Conservation (phyloP, 257 asterid genomes). For the Solanum arcanum region DNA sequence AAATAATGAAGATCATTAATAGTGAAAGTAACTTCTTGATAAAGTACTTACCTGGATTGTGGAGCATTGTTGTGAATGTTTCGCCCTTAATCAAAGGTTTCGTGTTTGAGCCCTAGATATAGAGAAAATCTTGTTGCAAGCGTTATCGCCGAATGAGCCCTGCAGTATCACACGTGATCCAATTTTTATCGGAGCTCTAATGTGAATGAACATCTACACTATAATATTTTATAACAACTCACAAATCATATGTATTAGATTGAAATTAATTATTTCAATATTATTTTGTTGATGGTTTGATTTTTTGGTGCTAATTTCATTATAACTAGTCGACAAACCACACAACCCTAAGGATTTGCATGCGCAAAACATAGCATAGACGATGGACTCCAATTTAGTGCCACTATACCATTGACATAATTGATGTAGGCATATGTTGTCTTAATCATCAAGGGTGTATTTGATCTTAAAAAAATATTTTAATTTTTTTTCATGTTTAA, state of each 20-base stretch:
- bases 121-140: too few relatives aligned
- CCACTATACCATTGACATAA: not conserved
- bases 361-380: not conserved
- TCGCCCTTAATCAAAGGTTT: accelerated
- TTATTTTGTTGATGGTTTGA: not conserved
- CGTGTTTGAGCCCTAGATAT: accelerated
- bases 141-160: accelerated
- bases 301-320: not conserved
- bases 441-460: not conserved
- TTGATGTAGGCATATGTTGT: not conserved
- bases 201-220: not conserved
- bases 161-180: accelerated
- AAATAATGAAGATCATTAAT: too few relatives aligned
- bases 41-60: too few relatives aligned
- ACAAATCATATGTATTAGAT: too few relatives aligned
- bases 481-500: not conserved
- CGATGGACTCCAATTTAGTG: not conserved
- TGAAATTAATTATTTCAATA: too few relatives aligned
- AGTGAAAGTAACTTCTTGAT: too few relatives aligned
- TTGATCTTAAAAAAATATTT: not conserved
- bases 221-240: too few relatives aligned
- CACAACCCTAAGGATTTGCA: not conserved
- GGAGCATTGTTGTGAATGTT: too few relatives aligned
- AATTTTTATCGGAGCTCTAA: too few relatives aligned
- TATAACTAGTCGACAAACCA: not conserved